phyloP scores from a whole-genome alignment of 257 asterid genomes.

The Voacanga thouarsii region DNA sequence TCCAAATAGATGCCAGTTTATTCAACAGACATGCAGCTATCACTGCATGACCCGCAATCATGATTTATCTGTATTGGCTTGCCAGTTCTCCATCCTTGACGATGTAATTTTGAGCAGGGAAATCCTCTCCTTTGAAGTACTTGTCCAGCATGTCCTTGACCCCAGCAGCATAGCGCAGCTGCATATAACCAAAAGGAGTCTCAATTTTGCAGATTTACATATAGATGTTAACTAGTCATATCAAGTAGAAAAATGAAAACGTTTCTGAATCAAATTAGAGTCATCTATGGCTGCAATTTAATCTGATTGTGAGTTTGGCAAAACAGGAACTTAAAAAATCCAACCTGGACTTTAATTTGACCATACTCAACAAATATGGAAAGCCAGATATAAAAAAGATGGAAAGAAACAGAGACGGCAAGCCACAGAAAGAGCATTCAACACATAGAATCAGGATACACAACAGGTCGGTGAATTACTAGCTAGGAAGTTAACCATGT shows the following conservation, averaged over 20 bases:
- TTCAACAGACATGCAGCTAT: not conserved
- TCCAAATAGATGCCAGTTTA: conserved; percentile 1
- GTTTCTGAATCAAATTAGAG: not conserved
- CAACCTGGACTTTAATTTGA: not conserved
- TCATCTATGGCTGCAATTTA: not conserved
- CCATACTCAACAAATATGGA: not conserved
- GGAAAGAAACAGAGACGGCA: not conserved
- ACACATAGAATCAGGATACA: not conserved
- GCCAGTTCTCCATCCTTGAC: conserved; percentile 98
- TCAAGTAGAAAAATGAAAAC: not conserved
- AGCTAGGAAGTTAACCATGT: not conserved
- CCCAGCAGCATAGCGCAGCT: conserved; percentile 96
- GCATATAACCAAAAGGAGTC: conserved; percentile 16
- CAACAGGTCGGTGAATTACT: not conserved
- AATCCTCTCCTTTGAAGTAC: conserved; percentile 95
- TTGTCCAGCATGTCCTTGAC: conserved; percentile 89
- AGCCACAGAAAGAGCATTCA: not conserved
- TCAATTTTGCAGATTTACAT: not conserved
- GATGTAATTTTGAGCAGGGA: conserved; percentile 77
- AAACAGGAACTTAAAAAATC: not conserved
- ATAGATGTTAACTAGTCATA: not conserved
- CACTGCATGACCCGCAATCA: not conserved
- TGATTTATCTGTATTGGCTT: conserved; percentile 69
- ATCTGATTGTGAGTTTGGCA: not conserved
- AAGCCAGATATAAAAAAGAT: not conserved